Conservation (phyloP, 2,329 filamentous ascomycete genomes). For the Mariannaea elegans region DNA sequence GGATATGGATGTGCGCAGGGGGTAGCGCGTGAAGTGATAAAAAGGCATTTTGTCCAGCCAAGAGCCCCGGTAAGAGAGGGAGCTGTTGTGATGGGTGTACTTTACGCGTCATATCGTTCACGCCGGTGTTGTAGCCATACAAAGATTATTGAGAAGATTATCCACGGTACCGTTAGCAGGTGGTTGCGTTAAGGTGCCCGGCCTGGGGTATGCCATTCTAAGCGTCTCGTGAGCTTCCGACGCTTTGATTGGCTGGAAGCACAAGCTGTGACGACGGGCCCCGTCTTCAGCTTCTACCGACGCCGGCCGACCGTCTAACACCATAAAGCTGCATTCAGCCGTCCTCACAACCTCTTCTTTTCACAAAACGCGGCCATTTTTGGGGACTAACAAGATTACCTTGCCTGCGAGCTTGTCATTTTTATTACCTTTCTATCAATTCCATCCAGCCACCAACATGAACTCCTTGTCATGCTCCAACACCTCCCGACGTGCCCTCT, state of each 20-base stretch:
- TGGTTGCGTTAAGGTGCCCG: conserved; percentile 19
- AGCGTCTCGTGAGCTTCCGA: conserved; percentile 17
- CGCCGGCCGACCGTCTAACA: conserved; percentile 32
- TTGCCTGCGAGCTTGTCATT: not conserved
- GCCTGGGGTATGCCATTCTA: conserved; percentile 8
- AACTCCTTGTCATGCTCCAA: conserved; percentile 50
- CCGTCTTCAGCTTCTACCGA: conserved; percentile 30
- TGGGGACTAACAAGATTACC: conserved; percentile 3
- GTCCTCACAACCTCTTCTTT: conserved; percentile 21
- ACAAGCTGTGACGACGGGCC: conserved; percentile 27
- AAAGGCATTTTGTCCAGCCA: conserved; percentile 31
- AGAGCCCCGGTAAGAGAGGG: not conserved
- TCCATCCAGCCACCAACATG: conserved; percentile 44
- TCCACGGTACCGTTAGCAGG: too few species aligned
- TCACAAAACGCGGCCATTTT: conserved; percentile 22
- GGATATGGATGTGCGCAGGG: conserved; percentile 47
- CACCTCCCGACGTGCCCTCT: conserved; percentile 56
- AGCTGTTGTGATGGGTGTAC: not conserved
- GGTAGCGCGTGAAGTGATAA: conserved; percentile 50
- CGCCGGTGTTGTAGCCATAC: not conserved
- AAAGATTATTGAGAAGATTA: too few species aligned
- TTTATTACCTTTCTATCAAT: not conserved
- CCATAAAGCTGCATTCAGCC: conserved; percentile 19
- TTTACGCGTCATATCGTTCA: conserved; percentile 13
- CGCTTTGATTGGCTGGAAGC: conserved; percentile 28